A percentile compares a stretch with the other conserved stretches of the same genome.
These are phyloP conservation scores for Botrytis galanthina DNA, from an alignment of 2,329 filamentous ascomycete species.

Conservation along the genomic window DNA sequence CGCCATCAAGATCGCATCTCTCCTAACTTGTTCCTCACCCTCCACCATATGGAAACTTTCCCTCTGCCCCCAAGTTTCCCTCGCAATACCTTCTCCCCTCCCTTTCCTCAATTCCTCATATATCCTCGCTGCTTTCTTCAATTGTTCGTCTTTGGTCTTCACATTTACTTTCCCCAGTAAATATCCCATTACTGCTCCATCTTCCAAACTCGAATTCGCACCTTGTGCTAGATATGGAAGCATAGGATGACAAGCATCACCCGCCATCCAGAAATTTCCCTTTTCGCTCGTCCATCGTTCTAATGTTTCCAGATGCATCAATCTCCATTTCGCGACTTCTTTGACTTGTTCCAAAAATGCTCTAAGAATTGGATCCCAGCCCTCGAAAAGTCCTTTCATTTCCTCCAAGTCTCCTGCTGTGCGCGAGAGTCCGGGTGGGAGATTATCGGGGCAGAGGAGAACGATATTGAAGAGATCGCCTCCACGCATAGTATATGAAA, in stretches of 20 bases:
- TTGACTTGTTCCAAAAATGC: constrained; percentile 50
- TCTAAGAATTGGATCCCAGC: constrained; percentile 61
- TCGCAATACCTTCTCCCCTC: constrained; percentile 53
- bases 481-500: constrained; percentile 59
- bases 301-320: constrained; percentile 51
- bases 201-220: constrained; percentile 66
- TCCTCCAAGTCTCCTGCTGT: constrained; percentile 56
- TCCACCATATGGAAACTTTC: constrained; percentile 53
- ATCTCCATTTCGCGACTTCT: constrained; percentile 65
- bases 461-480: constrained; percentile 65
- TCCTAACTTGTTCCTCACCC: constrained; percentile 55
- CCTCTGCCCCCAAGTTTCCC: constrained; percentile 60
- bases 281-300: constrained; percentile 30
- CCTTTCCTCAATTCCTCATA: constrained; percentile 50
- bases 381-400: constrained; percentile 57
- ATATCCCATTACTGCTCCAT: constrained; percentile 62
- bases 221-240: constrained; percentile 63
- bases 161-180: constrained; percentile 50
- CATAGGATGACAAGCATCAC: constrained; percentile 64
- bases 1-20: constrained; percentile 55
- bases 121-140: constrained; percentile 45
- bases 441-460: constrained; percentile 61
- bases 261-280: constrained; percentile 40
- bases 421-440: constrained; percentile 53
- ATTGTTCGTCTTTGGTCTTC: constrained; percentile 43